Base-by-base conservation (phyloP, 495 filamentous ascomycete genomes). In the Filosporella fistucella region DNA sequence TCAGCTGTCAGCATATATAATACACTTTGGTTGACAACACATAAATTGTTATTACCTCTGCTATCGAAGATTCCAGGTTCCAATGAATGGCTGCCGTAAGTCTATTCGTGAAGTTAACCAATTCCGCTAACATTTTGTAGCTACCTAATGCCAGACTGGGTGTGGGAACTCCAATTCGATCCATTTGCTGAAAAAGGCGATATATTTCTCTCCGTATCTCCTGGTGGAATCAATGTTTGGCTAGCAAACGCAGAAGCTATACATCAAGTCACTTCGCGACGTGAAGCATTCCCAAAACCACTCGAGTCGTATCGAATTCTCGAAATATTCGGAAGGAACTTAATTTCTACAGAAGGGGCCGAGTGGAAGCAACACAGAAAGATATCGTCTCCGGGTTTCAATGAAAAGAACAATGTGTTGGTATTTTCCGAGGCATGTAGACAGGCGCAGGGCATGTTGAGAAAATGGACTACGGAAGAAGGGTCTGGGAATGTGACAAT, bases 221-320 rank as follows among this genome's bases (percentile, higher is more conserved):
- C 82, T 1, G 61, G 58, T 9, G 55, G 45, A 13, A 61, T 75
- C 14, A 51, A 67, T 18, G 46, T 81, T 26, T 76, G 67, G 36
- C 75, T 74, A 0, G 71, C 75, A 18, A 72, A 75, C 59, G 69
- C 84, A 21, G 77, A 80, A 23, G 71, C 73, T 11, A 77, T 86
- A 44, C 67, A 67, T 44, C 75, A 82, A 56, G 68, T 89, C 24
- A 77, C 76, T 1, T 66, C 69, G 4, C 64, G 80, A 28, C 72
- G 78, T 29, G 80, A 80, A 58, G 76, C 78, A 38, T 88, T 88
- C 54, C 81, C 81, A 20, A 89, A 89, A 58, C 76, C 81, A 17
- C 65, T 75, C 2, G 63, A 77, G 32, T 51, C 71, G 30, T 87
- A 87, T 55, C 54, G 40, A 1, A 60, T 75, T n/a, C 60, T 88